These are phyloP conservation scores for Globisporangium okanoganense DNA, from an alignment of 352 stramenopile species.

Conservation along the genomic window DNA sequence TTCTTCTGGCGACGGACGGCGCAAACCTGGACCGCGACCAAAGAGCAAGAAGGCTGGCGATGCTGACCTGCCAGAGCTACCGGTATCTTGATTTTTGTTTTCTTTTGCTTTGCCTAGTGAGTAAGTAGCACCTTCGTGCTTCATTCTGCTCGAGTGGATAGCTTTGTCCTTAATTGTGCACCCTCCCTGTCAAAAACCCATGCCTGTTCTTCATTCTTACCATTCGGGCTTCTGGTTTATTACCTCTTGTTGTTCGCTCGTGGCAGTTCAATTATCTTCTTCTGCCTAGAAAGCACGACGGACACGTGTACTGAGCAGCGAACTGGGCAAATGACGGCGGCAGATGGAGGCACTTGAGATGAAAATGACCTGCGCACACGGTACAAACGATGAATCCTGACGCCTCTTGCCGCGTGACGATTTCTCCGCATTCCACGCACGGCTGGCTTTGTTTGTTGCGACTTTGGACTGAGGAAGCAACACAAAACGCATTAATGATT, in stretches of 20 bases:
- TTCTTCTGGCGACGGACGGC: conserved; percentile 7
- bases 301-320: conserved; percentile 53
- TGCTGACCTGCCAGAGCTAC: not conserved
- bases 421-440: conserved; percentile 38
- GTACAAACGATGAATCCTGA: conserved; percentile 43
- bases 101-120: not conserved
- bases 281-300: conserved; percentile 55
- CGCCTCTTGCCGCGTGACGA: conserved; percentile 27
- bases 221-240: not conserved
- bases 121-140: not conserved
- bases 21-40: conserved; percentile 53
- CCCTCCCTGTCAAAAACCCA: not conserved
- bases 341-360: conserved; percentile 52
- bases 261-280: conserved; percentile 12
- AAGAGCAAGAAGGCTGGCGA: conserved; percentile 33
- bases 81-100: not conserved
- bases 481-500: not conserved
- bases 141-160: not conserved
- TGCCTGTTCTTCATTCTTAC: not conserved
- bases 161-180: conserved; percentile 1
- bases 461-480: not conserved
- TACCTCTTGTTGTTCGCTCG: not conserved
- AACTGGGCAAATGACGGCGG: conserved; percentile 59
- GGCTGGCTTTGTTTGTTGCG: conserved; percentile 1
- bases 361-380: conserved; percentile 40